These are phyloP conservation scores for Paecilomyces formosus DNA, from an alignment of 2,329 filamentous ascomycete species.

Conservation along the genomic window DNA sequence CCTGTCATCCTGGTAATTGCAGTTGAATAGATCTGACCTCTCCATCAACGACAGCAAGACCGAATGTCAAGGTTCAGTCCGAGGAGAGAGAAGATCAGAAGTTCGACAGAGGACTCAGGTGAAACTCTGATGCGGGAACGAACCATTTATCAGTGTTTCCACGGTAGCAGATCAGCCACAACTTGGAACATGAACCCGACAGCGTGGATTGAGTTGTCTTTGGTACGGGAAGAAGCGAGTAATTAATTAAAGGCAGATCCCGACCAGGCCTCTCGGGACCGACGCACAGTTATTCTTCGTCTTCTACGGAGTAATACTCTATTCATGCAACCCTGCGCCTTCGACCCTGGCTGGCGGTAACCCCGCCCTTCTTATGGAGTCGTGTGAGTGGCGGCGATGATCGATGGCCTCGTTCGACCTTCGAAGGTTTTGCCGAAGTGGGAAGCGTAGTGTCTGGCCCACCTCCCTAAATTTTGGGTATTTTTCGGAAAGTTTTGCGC, in stretches of 20 bases:
- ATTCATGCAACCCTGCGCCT: background rate
- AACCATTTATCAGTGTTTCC: background rate
- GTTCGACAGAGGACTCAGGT: background rate
- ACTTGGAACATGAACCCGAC: conserved; percentile 1
- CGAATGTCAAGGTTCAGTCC: background rate
- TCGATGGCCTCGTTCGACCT: background rate
- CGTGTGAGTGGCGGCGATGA: background rate
- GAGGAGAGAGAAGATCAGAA: background rate
- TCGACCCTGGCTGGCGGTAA: background rate
- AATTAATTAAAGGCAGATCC: background rate
- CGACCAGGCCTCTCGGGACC: background rate
- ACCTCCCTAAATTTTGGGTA: background rate
- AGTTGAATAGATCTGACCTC: background rate
- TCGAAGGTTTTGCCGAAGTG: background rate
- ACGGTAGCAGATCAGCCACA: background rate
- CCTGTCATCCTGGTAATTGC: conserved; percentile 4
- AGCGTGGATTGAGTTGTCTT: conserved; percentile 9
- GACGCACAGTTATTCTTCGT: background rate
- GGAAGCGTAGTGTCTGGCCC: background rate
- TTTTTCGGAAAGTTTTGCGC: background rate
- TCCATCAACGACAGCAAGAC: background rate
- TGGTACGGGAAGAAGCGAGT: background rate
- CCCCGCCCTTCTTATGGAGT: background rate
- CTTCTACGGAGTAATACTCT: background rate
- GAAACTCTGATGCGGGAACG: background rate